Conservation (phyloP, 108 stramenopile genomes). For the Skeletonema potamos region DNA sequence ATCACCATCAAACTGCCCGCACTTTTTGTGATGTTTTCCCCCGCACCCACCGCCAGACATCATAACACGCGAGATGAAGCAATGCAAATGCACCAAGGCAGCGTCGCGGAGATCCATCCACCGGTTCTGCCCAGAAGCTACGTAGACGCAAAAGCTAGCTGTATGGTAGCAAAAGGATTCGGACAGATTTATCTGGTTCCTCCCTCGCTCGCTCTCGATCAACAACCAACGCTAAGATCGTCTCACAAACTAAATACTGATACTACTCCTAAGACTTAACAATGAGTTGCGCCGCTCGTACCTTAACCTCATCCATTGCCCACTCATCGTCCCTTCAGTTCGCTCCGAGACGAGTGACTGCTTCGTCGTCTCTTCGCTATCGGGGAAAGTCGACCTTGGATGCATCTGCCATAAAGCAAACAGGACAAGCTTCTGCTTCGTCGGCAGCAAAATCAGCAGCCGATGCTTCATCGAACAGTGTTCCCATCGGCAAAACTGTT, state of each 20-base stretch:
- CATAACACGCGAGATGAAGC: too few relatives aligned
- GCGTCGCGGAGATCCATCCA: too few relatives aligned
- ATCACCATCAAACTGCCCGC: background rate
- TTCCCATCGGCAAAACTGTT: constrained; percentile 38
- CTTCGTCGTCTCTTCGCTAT: background rate
- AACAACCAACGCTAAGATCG: too few relatives aligned
- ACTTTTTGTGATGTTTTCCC: too few relatives aligned
- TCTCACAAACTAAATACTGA: too few relatives aligned
- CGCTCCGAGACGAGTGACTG: background rate
- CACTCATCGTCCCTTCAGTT: constrained; percentile 3
- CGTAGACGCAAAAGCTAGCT: too few relatives aligned
- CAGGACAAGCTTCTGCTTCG: background rate
- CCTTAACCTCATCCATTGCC: background rate
- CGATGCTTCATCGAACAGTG: constrained; percentile 5
- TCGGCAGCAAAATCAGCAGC: constrained; percentile 3
- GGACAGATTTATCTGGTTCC: too few relatives aligned
- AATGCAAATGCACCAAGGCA: too few relatives aligned
- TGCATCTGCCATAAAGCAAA: background rate
- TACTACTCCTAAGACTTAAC: background rate
- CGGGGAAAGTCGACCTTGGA: constrained; percentile 21
- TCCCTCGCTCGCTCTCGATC: too few relatives aligned
- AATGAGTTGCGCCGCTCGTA: constrained; percentile 8
- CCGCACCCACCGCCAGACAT: too few relatives aligned
- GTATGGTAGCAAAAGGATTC: too few relatives aligned
- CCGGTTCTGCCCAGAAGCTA: too few relatives aligned